Evolutionary conservation across 805 yeast species (phyloP).

Genomic region (Brettanomyces custersianus): DNA sequence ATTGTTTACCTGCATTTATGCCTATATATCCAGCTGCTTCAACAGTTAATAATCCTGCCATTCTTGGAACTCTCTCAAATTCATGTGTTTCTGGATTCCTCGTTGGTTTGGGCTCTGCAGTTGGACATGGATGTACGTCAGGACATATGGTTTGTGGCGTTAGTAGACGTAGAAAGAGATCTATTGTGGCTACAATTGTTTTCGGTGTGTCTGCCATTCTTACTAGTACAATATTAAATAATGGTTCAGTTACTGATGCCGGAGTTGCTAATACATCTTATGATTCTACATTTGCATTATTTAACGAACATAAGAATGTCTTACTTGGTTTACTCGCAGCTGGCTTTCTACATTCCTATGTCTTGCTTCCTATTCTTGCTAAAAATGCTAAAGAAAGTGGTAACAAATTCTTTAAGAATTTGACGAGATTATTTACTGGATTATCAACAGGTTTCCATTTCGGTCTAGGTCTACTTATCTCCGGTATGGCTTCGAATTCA

Average conservation of each 20-base stretch:
- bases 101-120: conserved; percentile 39
- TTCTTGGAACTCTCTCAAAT: conserved; percentile 2
- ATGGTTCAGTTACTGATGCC: conserved; percentile 1
- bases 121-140: conserved; percentile 45
- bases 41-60: not conserved
- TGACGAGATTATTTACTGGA: conserved; percentile 12
- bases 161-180: conserved; percentile 35
- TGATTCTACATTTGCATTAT: conserved; percentile 12
- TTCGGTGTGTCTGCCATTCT: conserved; percentile 29
- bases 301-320: conserved; percentile 8
- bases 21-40: conserved; percentile 7
- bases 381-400: conserved; percentile 3
- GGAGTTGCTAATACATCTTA: conserved; percentile 10
- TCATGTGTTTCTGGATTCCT: conserved; percentile 28
- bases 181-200: conserved; percentile 34
- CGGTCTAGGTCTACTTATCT: conserved; percentile 36
- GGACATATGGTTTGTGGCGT: conserved; percentile 47
- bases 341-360: conserved; percentile 14
- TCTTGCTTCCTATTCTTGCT: conserved; percentile 20
- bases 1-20: conserved; percentile 21
- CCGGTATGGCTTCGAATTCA: conserved; percentile 37
- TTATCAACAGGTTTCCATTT: conserved; percentile 25
- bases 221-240: conserved; percentile 7
- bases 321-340: conserved; percentile 8
- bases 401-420: not conserved